A percentile compares a stretch with the other conserved stretches of the same genome.
These are phyloP conservation scores for Tillandsia leiboldiana DNA, from an alignment of 176 grass and related monocot species.

Conservation along the genomic window DNA sequence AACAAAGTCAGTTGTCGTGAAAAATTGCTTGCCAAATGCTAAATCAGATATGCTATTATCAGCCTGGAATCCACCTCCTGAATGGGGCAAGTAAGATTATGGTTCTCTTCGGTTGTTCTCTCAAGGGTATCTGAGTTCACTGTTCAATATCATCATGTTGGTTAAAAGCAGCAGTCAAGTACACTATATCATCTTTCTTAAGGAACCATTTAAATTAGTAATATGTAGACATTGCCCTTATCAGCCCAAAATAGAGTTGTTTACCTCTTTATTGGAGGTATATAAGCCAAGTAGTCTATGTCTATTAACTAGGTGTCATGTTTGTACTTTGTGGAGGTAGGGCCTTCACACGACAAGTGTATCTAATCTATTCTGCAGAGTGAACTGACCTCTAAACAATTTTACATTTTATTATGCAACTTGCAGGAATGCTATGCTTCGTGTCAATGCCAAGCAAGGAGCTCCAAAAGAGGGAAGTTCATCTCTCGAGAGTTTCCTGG, in stretches of 20 bases:
- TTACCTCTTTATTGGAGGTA: not conserved
- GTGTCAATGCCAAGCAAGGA: slow-evolving; percentile 89
- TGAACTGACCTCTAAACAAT: not conserved
- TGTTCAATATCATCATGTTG: not conserved
- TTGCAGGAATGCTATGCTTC: slow-evolving; percentile 88
- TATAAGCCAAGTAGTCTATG: not conserved
- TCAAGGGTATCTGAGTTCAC: not conserved
- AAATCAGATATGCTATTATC: slow-evolving; percentile 86
- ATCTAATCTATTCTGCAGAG: not conserved
- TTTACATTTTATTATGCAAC: slow-evolving; percentile 23
- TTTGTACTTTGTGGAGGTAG: not conserved
- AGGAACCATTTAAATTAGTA: not conserved
- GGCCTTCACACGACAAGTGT: no score
- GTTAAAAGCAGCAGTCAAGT: not conserved
- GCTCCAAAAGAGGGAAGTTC: slow-evolving; percentile 80
- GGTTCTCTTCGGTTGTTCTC: slow-evolving; percentile 20
- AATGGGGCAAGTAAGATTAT: slow-evolving; percentile 96
- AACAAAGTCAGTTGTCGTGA: slow-evolving; percentile 72
- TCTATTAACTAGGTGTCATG: not conserved
- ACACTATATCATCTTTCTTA: not conserved
- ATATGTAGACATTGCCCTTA: not conserved
- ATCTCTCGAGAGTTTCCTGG: slow-evolving; percentile 68
- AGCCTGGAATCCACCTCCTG: slow-evolving; percentile 91
- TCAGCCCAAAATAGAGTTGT: not conserved
- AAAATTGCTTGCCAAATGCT: slow-evolving; percentile 76